A percentile compares a stretch with the other conserved stretches of the same genome.
Evolutionary conservation across 2,329 filamentous ascomycete genomes (phyloP).

Genomic region (Anisogramma anomala): DNA sequence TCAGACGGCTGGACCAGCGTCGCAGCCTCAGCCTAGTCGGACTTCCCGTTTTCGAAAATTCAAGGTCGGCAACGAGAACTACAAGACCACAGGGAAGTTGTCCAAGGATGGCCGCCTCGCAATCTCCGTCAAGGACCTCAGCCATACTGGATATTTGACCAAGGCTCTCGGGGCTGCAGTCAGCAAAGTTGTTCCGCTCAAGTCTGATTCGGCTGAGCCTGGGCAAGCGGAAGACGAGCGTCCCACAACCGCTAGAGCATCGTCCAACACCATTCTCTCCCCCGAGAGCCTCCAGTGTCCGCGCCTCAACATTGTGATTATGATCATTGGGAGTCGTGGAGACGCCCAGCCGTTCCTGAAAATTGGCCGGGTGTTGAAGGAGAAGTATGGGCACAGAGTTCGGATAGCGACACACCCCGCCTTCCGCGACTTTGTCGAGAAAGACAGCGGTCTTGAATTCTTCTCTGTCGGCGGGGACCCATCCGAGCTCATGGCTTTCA

Average conservation of each 20-base stretch:
- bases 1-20: conserved; percentile 1
- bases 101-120: conserved; percentile 60
- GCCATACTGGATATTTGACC: conserved; percentile 58
- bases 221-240: conserved; percentile 14
- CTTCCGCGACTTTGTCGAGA: conserved; percentile 64
- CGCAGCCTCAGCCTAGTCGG: conserved; percentile 2
- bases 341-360: conserved; percentile 73
- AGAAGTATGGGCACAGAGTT: conserved; percentile 62
- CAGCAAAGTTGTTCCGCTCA: conserved; percentile 37
- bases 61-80: conserved; percentile 51
- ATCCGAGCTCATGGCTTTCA: conserved; percentile 73
- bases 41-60: conserved; percentile 38
- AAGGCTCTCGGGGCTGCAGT: conserved; percentile 59
- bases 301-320: conserved; percentile 65
- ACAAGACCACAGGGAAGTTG: conserved; percentile 52
- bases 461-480: conserved; percentile 72
- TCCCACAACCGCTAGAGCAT: conserved; percentile 14
- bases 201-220: conserved; percentile 22
- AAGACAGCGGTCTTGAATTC: conserved; percentile 64
- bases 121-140: conserved; percentile 61
- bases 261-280: conserved; percentile 19
- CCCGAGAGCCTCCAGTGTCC: conserved; percentile 28
- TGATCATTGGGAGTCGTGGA: conserved; percentile 70
- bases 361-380: conserved; percentile 59
- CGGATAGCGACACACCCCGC: conserved; percentile 68